Evolutionary conservation across 179 eudicot species (phyloP).

Genomic region (Actinidia chinensis): DNA sequence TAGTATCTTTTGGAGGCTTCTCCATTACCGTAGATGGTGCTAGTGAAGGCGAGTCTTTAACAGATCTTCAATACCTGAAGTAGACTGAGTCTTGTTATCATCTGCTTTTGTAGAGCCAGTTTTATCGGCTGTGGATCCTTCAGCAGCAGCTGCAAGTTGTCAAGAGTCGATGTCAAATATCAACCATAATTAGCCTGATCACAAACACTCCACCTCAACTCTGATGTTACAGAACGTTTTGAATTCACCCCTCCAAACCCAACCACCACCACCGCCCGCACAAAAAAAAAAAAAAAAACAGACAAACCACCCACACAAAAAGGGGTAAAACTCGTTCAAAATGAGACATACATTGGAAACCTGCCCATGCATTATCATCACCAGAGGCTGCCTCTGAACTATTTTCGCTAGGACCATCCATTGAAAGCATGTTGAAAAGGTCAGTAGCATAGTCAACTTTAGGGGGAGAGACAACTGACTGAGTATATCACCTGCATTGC

Average conservation of each 20-base stretch:
- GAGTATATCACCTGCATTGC: constrained; percentile 41
- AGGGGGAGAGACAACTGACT: constrained; percentile 50
- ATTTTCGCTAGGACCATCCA: constrained; percentile 65
- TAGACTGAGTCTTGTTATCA: constrained; percentile 43
- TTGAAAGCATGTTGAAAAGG: constrained; percentile 89
- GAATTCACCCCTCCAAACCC: not conserved
- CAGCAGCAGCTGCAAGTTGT: constrained; percentile 65
- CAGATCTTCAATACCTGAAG: constrained; percentile 80
- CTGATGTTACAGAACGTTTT: too few species aligned
- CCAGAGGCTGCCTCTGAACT: constrained; percentile 47
- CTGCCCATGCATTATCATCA: constrained; percentile 88
- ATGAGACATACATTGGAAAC: constrained; percentile 73
- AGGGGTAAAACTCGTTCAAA: not conserved
- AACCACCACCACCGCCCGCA: not conserved
- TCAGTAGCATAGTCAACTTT: constrained; percentile 88
- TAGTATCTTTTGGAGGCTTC: constrained; percentile 77
- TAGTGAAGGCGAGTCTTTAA: constrained; percentile 55
- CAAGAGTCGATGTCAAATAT: constrained; percentile 13
- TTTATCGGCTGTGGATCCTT: constrained; percentile 59
- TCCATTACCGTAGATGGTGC: constrained; percentile 38
- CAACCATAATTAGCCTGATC: not conserved
- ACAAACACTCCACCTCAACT: not conserved
- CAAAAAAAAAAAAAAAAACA: too few species aligned
- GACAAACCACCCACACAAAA: not conserved
- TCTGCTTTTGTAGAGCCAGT: constrained; percentile 43